A percentile compares a stretch with the other conserved stretches of the same genome.
Evolutionary conservation across 495 filamentous ascomycete genomes (phyloP).

Genomic region (Thozetella sp.): DNA sequence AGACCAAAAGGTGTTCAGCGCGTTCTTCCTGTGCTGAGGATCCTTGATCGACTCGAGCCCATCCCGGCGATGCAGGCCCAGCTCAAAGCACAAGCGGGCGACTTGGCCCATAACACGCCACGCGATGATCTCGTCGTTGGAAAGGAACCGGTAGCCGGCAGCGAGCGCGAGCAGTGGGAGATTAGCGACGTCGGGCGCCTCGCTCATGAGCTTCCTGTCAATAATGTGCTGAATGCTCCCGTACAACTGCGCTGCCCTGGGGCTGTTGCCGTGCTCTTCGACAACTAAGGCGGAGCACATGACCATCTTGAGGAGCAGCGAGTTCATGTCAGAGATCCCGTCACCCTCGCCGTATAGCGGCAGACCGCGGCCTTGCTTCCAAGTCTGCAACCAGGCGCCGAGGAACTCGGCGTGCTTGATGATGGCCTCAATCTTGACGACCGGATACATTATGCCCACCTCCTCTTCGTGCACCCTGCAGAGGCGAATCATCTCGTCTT

Average conservation of each 20-base stretch:
- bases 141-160: constrained; percentile 83
- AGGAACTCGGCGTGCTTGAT: constrained; percentile 65
- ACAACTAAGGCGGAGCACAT: constrained; percentile 73
- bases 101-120: constrained; percentile 81
- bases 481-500: constrained; percentile 72
- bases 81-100: constrained; percentile 74
- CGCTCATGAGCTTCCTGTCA: constrained; percentile 68
- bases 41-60: constrained; percentile 67
- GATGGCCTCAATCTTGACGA: constrained; percentile 70
- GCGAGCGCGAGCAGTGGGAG: constrained; percentile 75
- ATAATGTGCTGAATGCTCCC: constrained; percentile 68
- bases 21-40: constrained; percentile 62
- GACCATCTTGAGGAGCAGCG: constrained; percentile 75
- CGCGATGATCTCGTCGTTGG: constrained; percentile 76
- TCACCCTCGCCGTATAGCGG: constrained; percentile 46
- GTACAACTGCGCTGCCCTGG: constrained; percentile 70
- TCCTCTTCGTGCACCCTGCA: constrained; percentile 80
- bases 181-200: constrained; percentile 64
- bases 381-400: constrained; percentile 67
- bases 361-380: constrained; percentile 22
- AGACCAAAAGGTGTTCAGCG: constrained; percentile 76
- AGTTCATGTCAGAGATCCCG: constrained; percentile 66
- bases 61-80: constrained; percentile 78
- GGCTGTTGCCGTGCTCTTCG: constrained; percentile 75
- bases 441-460: constrained; percentile 83